Evolutionary conservation across 169 alveolate genomes (phyloP), one percentile per base, ranked within the genome.

Genomic region (Ichthyophthirius multifiliis): DNA sequence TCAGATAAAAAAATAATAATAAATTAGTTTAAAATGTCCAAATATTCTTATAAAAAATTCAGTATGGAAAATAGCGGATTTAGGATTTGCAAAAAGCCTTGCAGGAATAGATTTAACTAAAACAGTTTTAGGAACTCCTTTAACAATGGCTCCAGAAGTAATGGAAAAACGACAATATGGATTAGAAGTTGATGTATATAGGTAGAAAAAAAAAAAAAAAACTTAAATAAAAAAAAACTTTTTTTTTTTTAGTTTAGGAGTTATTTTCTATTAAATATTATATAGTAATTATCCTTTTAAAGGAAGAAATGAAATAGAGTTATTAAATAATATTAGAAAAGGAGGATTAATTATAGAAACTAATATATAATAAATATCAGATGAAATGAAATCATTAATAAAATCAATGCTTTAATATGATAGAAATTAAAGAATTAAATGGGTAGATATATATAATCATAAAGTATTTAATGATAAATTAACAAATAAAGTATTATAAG

Each of bases 111-210:
- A 45, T 48, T 64, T 73, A 39, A 75, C 67, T 43, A 47, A 41
- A 47, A 76, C 76, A 20, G 82, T 76, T 18, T 48, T 81, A 71
- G 86, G 86, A 37, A 81, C 86, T 4, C 63, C 76, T 31, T 67
- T 46, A 10, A 81, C 86, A 1, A 81, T 81, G 86, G 86, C 82
- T 23, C 82, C 86, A 16, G 82, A 81, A 81, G 71, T 81, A 32
- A 35, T 81, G 9, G 77, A 81, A 71, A 47, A 71, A 31, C 46
- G 55, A 73, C 55, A 65, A 20, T 73, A 81, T 73, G 82, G 86
- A 18, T 31, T 73, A 6, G 46, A 46, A 18, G 80, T 55, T 5
- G 82, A 81, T 30, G 73, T 71, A 41, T 81, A 67, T n/a, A 67
- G 75, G 75, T 65, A 65, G 12, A 12, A 9, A 65, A n/a, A 12